Conservation (phyloP, 257 asterid genomes). For the Solanum commersonii region DNA sequence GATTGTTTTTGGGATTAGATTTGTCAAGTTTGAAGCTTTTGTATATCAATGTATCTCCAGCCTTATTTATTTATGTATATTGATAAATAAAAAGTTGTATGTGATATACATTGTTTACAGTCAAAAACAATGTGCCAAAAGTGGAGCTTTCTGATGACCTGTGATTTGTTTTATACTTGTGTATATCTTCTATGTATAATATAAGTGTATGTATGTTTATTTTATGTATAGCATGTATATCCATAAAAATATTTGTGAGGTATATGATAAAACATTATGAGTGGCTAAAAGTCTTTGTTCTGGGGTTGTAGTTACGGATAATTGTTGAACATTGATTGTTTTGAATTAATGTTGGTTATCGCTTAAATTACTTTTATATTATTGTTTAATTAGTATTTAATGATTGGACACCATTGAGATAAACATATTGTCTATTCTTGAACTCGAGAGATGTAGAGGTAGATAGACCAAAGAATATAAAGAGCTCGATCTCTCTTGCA, state of each 20-base stretch:
- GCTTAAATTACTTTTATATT: neutral
- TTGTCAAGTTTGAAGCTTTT: neutral
- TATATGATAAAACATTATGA: neutral
- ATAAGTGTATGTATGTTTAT: neutral
- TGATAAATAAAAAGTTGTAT: too few species aligned
- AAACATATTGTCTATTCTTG: neutral
- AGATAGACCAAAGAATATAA: neutral
- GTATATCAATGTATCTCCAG: neutral
- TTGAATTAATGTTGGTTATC: neutral
- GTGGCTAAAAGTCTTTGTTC: neutral
- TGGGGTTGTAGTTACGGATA: accelerated
- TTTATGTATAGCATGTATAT: neutral
- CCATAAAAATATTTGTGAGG: neutral
- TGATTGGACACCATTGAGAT: neutral
- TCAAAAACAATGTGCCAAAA: neutral
- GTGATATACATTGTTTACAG: too few species aligned
- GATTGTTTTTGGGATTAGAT: neutral
- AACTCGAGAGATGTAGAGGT: too few species aligned
- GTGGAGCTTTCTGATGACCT: neutral
- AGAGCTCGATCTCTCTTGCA: neutral
- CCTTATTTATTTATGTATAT: neutral
- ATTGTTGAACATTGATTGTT: neutral
- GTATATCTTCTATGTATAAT: neutral
- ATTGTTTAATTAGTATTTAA: neutral
- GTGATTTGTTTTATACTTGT: neutral